These are phyloP conservation scores for Penicillium olsonii DNA, from an alignment of 2,329 filamentous ascomycete species.

Conservation along the genomic window DNA sequence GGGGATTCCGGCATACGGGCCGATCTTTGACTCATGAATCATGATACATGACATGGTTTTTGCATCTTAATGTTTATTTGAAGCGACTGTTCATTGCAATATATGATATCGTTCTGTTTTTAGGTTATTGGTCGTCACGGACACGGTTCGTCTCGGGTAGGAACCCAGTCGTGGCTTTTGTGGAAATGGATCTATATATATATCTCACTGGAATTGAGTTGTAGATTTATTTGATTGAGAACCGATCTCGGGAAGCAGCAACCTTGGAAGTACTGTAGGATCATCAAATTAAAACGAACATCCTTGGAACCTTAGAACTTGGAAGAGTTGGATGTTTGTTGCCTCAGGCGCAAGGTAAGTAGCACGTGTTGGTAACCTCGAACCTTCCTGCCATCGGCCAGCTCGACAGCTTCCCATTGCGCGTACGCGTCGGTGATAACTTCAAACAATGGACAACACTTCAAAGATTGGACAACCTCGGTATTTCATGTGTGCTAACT, in stretches of 20 bases:
- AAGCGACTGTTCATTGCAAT: neutral
- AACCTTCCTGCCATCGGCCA: too few relatives aligned
- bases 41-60: conserved; percentile 1
- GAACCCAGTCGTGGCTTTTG: neutral
- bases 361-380: too few relatives aligned
- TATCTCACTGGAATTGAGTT: neutral
- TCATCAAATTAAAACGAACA: too few relatives aligned
- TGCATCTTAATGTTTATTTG: neutral
- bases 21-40: conserved; percentile 68
- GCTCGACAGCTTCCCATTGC: too few relatives aligned
- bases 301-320: too few relatives aligned
- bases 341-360: too few relatives aligned
- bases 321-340: too few relatives aligned
- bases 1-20: conserved; percentile 68
- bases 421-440: too few relatives aligned
- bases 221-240: neutral
- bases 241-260: neutral
- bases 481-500: too few relatives aligned
- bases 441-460: too few relatives aligned
- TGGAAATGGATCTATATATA: neutral
- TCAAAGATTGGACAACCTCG: too few relatives aligned
- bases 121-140: neutral
- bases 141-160: neutral
- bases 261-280: too few relatives aligned
- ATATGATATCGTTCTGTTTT: neutral